phyloP scores from a whole-genome alignment of 2,329 filamentous ascomycete genomes.

The Aspergillus quadricinctus region DNA sequence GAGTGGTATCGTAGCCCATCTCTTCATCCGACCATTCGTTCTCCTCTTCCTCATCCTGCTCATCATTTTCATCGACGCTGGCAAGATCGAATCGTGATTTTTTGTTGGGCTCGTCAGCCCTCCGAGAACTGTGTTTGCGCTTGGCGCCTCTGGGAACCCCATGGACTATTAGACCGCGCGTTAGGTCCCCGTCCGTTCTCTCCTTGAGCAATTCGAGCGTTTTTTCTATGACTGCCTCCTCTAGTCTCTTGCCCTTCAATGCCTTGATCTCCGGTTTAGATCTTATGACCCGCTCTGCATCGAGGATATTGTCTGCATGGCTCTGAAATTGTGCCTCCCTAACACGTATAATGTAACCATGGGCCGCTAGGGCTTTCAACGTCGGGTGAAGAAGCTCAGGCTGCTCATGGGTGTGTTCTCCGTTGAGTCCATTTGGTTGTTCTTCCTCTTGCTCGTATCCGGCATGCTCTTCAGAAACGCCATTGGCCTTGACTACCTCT shows the following conservation, averaged over 20 bases:
- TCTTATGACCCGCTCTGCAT: constrained; percentile 32
- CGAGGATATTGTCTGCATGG: constrained; percentile 36
- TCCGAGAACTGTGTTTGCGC: constrained; percentile 22
- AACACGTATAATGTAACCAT: constrained; percentile 39
- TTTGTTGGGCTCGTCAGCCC: constrained; percentile 16
- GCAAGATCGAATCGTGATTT: constrained; percentile 21
- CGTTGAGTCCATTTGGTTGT: constrained; percentile 18
- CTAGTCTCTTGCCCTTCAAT: constrained; percentile 37
- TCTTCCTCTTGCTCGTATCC: constrained; percentile 22
- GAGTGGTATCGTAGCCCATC: constrained; percentile 28
- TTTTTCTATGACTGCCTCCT: constrained; percentile 28
- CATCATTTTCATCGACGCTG: constrained; percentile 25
- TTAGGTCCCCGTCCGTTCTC: constrained; percentile 33
- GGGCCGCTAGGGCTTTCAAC: constrained; percentile 36
- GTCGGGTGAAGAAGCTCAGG: constrained; percentile 32
- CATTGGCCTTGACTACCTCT: constrained; percentile 19
- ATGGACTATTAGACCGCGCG: constrained; percentile 26
- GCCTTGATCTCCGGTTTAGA: constrained; percentile 26
- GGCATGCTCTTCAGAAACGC: constrained; percentile 16
- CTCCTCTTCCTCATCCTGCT: constrained; percentile 25
- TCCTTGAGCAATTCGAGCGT: constrained; percentile 30
- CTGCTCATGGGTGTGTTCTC: constrained; percentile 18
- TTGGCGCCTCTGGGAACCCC: constrained; percentile 33
- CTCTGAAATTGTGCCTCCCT: constrained; percentile 40
- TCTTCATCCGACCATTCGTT: constrained; percentile 37